Evolutionary conservation across 345 rosid species (phyloP).

Genomic region (Lepidium aucheri): DNA sequence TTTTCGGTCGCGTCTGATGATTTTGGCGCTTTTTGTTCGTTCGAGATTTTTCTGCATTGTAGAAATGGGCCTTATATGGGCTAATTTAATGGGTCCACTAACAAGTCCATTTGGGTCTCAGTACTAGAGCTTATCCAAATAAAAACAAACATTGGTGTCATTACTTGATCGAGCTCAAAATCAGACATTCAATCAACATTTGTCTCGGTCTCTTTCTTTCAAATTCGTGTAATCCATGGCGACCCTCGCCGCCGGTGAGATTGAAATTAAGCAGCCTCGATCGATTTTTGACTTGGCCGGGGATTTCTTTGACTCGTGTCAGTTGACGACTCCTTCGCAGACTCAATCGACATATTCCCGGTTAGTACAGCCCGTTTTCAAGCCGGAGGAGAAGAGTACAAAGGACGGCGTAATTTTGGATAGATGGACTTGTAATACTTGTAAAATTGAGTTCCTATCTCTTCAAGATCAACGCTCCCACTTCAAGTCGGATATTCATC

Average conservation of each 20-base stretch:
- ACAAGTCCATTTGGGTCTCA: neutral
- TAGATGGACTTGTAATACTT: conserved; percentile 89
- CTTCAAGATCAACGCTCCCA: conserved; percentile 85
- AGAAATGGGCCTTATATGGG: conserved; percentile 1
- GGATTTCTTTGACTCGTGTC: conserved; percentile 57
- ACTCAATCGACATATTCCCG: conserved; percentile 16
- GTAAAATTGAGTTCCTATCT: conserved; percentile 73
- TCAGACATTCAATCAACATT: no score
- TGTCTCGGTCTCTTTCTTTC: neutral
- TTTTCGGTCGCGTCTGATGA: neutral
- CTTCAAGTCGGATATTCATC: conserved; percentile 88
- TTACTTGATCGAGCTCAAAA: no score
- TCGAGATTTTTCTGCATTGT: conserved; percentile 5
- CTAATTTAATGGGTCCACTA: neutral
- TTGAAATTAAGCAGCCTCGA: conserved; percentile 31
- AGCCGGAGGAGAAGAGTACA: conserved; percentile 26
- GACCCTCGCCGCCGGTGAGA: neutral
- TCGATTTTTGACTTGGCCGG: conserved; percentile 57
- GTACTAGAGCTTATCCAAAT: neutral
- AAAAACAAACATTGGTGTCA: no score
- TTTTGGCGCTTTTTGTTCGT: neutral
- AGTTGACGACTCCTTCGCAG: conserved; percentile 41
- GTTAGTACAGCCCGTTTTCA: conserved; percentile 12
- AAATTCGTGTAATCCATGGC: conserved; percentile 21
- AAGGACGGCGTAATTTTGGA: conserved; percentile 28